A percentile compares a stretch with the other conserved stretches of the same genome.
phyloP scores from a whole-genome alignment of 306 rosid species.

The Citrullus amarus region DNA sequence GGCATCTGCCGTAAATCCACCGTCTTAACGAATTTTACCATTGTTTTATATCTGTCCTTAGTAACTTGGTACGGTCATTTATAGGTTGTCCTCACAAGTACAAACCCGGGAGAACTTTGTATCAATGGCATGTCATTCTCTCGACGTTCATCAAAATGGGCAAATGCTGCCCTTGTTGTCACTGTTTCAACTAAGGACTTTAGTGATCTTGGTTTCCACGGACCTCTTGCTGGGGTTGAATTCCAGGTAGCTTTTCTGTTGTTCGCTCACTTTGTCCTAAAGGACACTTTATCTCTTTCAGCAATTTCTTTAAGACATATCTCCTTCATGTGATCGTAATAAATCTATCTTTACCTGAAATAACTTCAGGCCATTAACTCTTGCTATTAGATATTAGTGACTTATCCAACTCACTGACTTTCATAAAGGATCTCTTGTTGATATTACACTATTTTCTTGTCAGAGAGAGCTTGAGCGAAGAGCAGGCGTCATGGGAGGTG shows the following conservation, averaged over 20 bases:
- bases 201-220: slow-evolving; percentile 45
- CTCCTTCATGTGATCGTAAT: neutral
- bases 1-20: neutral
- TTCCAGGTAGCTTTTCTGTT: slow-evolving; percentile 49
- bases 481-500: slow-evolving; percentile 90
- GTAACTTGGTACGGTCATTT: slow-evolving; percentile 23
- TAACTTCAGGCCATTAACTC: neutral
- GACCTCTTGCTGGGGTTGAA: slow-evolving; percentile 86
- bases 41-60: neutral
- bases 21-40: neutral
- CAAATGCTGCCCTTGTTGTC: slow-evolving; percentile 95
- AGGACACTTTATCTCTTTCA: neutral
- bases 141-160: slow-evolving; percentile 90
- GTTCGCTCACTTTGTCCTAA: neutral
- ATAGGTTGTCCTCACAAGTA: slow-evolving; percentile 95
- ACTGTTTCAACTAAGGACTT: slow-evolving; percentile 70
- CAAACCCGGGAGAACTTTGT: slow-evolving; percentile 80
- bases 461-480: slow-evolving; percentile 72
- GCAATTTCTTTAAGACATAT: neutral
- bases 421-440: slow-evolving; percentile 12
- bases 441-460: neutral
- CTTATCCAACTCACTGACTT: neutral
- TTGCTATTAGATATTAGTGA: neutral
- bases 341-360: neutral
- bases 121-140: slow-evolving; percentile 98